phyloP scores from a whole-genome alignment of 2,329 filamentous ascomycete genomes.

The Beauveria sp. region DNA sequence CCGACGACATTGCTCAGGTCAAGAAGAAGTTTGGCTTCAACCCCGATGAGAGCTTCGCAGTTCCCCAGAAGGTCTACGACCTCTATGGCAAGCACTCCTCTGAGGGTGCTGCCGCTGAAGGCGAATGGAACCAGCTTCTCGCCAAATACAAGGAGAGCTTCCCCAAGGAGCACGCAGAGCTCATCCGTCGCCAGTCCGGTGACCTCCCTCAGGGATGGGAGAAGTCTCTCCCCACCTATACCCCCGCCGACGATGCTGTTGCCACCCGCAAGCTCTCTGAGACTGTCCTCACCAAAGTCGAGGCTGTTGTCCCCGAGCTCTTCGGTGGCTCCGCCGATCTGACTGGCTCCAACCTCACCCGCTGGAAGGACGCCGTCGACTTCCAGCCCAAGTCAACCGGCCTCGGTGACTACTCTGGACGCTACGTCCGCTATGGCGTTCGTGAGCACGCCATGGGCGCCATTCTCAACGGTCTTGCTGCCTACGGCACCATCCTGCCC shows the following conservation, averaged over 20 bases:
- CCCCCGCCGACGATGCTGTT: conserved; percentile 71
- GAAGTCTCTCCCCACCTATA: conserved; percentile 87
- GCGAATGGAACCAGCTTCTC: conserved; percentile 92
- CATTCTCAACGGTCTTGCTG: conserved; percentile 90
- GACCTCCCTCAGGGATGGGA: conserved; percentile 95
- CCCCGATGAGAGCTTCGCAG: conserved; percentile 84
- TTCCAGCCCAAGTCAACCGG: conserved; percentile 86
- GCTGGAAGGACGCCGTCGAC: conserved; percentile 94
- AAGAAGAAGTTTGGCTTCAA: conserved; percentile 96
- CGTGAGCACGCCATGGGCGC: conserved; percentile 89
- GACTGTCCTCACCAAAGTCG: conserved; percentile 81
- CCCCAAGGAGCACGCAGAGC: conserved; percentile 72
- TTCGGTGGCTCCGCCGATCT: conserved; percentile 94
- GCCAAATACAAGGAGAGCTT: conserved; percentile 75
- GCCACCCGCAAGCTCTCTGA: conserved; percentile 96
- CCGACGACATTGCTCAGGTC: conserved; percentile 85
- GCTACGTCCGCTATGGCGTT: conserved; percentile 89
- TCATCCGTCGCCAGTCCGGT: conserved; percentile 69
- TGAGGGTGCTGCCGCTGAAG: conserved; percentile 79
- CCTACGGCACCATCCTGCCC: conserved; percentile 91
- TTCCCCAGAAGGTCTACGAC: conserved; percentile 93
- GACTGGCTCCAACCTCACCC: conserved; percentile 97
- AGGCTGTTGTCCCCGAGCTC: conserved; percentile 77
- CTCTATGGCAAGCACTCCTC: conserved; percentile 76
- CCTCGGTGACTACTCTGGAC: conserved; percentile 83